phyloP scores from a whole-genome alignment of 106 monocot species.

The Dendrobium chrysotoxum region DNA sequence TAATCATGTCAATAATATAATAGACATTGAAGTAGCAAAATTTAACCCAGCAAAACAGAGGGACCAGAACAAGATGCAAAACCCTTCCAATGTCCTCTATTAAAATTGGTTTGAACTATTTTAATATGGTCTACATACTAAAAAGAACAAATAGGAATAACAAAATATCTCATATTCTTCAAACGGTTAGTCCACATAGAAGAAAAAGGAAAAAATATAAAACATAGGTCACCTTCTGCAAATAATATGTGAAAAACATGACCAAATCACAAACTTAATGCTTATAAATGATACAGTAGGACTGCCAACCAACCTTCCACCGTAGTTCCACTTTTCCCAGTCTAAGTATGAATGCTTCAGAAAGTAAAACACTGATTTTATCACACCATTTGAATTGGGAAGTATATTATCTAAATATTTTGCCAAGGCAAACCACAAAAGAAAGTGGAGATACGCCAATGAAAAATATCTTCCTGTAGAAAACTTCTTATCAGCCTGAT shows the following conservation, averaged over 20 bases:
- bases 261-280: not conserved
- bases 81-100: too few species aligned
- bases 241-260: slow-evolving; percentile 4
- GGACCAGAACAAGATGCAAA: too few species aligned
- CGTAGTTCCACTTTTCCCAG: slow-evolving; percentile 73
- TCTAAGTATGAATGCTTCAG: slow-evolving; percentile 78
- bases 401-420: slow-evolving; percentile 84
- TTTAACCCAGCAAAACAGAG: too few species aligned
- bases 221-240: slow-evolving; percentile 63
- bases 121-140: too few species aligned
- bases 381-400: slow-evolving; percentile 71
- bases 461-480: slow-evolving; percentile 60
- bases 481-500: not conserved
- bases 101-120: too few species aligned
- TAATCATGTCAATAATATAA: too few species aligned
- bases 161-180: too few species aligned
- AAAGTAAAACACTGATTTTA: slow-evolving; percentile 76
- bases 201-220: too few species aligned
- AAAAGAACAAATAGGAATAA: too few species aligned
- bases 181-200: too few species aligned
- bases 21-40: too few species aligned
- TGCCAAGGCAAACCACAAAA: slow-evolving; percentile 71
- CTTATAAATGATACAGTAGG: not conserved
- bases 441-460: slow-evolving; percentile 75
- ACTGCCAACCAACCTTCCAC: slow-evolving; percentile 40